phyloP scores from a whole-genome alignment of 2,329 filamentous ascomycete genomes.

The Fusarium pseudograminearum region DNA sequence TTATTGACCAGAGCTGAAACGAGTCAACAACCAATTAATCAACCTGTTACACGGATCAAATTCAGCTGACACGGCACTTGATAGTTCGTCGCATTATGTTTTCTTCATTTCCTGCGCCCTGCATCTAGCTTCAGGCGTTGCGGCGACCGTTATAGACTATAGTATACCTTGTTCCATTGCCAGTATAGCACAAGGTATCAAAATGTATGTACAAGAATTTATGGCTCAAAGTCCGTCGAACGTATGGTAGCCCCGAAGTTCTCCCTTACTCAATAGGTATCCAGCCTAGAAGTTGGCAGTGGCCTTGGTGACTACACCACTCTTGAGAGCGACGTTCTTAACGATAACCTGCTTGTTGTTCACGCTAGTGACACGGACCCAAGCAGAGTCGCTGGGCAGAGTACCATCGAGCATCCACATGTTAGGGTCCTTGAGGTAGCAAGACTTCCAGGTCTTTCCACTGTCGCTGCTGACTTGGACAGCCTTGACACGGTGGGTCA shows the following conservation, averaged over 20 bases:
- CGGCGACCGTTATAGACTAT: background rate
- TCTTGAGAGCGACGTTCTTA: conserved; percentile 22
- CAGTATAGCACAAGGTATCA: background rate
- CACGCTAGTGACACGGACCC: conserved; percentile 19
- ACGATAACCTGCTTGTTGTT: conserved; percentile 27
- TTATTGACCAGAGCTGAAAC: too few relatives aligned
- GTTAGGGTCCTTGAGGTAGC: conserved; percentile 11
- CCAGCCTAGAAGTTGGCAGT: conserved; percentile 5
- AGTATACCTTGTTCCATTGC: background rate
- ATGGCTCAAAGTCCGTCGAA: background rate
- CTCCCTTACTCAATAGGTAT: too few relatives aligned
- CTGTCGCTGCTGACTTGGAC: conserved; percentile 23
- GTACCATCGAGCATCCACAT: conserved; percentile 24
- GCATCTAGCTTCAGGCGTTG: background rate
- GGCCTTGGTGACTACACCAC: conserved; percentile 16
- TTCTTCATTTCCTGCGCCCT: background rate
- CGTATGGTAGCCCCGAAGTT: background rate
- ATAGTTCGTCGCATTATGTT: background rate
- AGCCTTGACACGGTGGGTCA: conserved; percentile 22
- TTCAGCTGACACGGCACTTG: too few relatives aligned
- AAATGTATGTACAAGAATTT: conserved; percentile 27
- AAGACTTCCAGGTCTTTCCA: conserved; percentile 18
- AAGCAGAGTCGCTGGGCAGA: conserved; percentile 15
- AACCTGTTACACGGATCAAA: background rate
- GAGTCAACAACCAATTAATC: background rate